Percentiles rank a stretch among this genome's conserved stretches.
Conservation (phyloP, 345 rosid genomes). For the Citrus sp. region DNA sequence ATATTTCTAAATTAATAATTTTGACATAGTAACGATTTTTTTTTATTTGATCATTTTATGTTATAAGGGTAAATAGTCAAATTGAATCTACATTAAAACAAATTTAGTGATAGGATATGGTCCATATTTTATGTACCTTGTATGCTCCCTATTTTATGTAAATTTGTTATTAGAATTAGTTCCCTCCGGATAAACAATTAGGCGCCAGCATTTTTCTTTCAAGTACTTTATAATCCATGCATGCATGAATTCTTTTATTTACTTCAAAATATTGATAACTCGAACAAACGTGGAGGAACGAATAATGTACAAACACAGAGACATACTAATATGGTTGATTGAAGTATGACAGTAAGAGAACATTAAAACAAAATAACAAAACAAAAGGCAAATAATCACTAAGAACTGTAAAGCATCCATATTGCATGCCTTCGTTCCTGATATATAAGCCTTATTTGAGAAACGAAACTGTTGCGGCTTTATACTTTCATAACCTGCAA, state of each 20-base stretch:
- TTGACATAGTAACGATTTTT: too few species aligned
- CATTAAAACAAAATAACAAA: not conserved
- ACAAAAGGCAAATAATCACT: not conserved
- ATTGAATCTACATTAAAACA: too few species aligned
- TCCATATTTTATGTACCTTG: too few species aligned
- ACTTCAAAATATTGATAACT: not conserved
- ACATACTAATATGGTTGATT: not conserved
- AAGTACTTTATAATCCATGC: too few species aligned
- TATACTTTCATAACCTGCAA: not conserved
- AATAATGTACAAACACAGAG: not conserved
- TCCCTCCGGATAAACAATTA: too few species aligned
- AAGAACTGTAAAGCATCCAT: not conserved
- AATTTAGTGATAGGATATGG: too few species aligned
- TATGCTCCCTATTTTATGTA: too few species aligned
- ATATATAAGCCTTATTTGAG: not conserved
- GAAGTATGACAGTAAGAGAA: not conserved
- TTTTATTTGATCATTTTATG: too few species aligned
- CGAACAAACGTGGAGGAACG: not conserved
- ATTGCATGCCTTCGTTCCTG: not conserved
- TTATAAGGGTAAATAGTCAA: too few species aligned
- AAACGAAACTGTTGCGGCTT: not conserved
- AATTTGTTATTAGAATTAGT: too few species aligned
- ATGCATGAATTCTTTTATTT: not conserved
- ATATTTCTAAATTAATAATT: too few species aligned
- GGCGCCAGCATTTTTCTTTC: too few species aligned